Evolutionary conservation across 2,329 filamentous ascomycete species (phyloP), one percentile per base, ranked within the genome.

Genomic region (Colletotrichum spaethianum): DNA sequence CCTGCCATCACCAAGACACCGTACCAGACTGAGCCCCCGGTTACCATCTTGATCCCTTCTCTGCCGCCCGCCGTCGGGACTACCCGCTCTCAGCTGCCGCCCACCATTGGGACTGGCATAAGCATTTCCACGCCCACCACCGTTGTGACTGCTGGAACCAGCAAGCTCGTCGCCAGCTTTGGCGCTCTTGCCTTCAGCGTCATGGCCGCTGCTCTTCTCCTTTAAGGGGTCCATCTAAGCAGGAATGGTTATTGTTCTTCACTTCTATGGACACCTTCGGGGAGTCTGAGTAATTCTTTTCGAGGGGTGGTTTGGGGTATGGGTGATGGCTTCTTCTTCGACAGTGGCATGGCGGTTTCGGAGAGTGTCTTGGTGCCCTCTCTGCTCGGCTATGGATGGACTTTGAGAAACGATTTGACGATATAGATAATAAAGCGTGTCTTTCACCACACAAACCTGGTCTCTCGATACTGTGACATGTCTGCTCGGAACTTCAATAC

Each of bases 351-450:
- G 33, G 67, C 67, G 60, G 55, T 70, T 33, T 63, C 42, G 40
- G 52, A 40, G 70, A 62, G 56, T 26, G 36, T 56, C 44, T 46
- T 52, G 40, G 38, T 67, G 42, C 31, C 40, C 44, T 26, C 70
- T 33, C 59, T 64, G 60, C 46, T 60, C 18, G 42, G 69, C 60
- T 64, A 55, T 40, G 57, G 52, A 72, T 61, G 70, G 46, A 70
- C 52, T 72, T 69, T 72, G n/a, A 72, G 44, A 64, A 69, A 70
- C 36, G 70, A 72, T 69, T 69, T 72, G 65, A 72, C 65, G 70
- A 72, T 60, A 64, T 72, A 72, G 70, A 72, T 40, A 72, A 72
- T 72, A 55, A 64, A 72, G 70, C 70, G 65, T 70, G 44, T 70
- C 16, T 60, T 70, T 72, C 65, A 48, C 70, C 60, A 40, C 40